These are phyloP conservation scores for Grosmannia serpens DNA, from an alignment of 2,329 filamentous ascomycete genomes.

Conservation along the genomic window DNA sequence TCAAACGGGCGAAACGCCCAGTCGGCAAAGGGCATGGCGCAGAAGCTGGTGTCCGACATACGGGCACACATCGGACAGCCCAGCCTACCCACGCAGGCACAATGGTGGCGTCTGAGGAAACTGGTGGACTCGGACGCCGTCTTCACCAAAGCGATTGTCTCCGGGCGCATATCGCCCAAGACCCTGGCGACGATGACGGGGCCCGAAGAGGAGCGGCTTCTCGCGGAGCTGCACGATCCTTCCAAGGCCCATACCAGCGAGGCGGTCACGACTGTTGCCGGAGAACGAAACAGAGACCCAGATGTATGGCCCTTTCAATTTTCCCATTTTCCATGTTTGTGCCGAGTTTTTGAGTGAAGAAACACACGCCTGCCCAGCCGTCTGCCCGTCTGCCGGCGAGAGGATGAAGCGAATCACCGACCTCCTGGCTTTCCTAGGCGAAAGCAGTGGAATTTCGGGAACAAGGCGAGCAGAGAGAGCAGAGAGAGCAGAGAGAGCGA, in stretches of 20 bases:
- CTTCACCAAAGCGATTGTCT: constrained; percentile 20
- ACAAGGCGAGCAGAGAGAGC: not conserved
- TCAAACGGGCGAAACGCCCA: not conserved
- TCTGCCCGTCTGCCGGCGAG: not conserved
- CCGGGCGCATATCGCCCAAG: constrained; percentile 15
- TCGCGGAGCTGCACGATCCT: not conserved
- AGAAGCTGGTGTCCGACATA: constrained; percentile 1
- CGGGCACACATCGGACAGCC: not conserved
- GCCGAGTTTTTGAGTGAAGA: not conserved
- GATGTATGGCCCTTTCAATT: constrained; percentile 6
- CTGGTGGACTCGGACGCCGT: constrained; percentile 6
- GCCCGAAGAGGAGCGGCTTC: not conserved
- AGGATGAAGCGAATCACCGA: not conserved
- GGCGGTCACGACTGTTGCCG: not conserved
- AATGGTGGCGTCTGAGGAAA: constrained; percentile 16
- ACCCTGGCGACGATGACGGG: constrained; percentile 2
- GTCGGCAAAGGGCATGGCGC: not conserved
- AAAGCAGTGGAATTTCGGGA: not conserved
- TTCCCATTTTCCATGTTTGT: not conserved
- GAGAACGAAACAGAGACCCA: constrained; percentile 1
- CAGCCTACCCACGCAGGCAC: constrained; percentile 15
- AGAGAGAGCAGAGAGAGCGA: not conserved
- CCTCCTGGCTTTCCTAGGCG: not conserved
- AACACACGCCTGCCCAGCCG: not conserved
- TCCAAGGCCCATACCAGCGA: not conserved